A percentile compares a stretch with the other conserved stretches of the same genome.
phyloP scores from a whole-genome alignment of 129 eudicot species.

The Chrysanthemum lavandulifolium region DNA sequence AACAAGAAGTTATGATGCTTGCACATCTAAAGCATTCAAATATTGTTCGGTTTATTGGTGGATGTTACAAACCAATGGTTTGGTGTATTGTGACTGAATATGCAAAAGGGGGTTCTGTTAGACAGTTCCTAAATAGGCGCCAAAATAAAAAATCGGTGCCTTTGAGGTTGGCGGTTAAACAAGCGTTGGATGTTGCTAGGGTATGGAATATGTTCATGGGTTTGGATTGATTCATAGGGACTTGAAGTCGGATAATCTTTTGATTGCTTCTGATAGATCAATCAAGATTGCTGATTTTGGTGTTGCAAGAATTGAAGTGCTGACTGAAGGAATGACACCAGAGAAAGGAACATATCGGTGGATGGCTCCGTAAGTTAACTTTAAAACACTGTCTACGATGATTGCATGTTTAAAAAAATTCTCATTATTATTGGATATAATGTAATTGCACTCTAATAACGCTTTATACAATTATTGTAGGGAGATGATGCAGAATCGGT shows the following conservation, averaged over 20 bases:
- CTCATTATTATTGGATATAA: background rate
- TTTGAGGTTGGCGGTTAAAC: constrained; percentile 72
- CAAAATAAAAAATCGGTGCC: constrained; percentile 63
- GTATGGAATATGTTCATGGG: constrained; percentile 83
- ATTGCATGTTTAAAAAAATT: no score
- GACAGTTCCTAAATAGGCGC: constrained; percentile 68
- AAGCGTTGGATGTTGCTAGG: constrained; percentile 89
- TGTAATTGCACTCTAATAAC: background rate
- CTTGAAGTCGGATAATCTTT: constrained; percentile 77
- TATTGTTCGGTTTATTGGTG: constrained; percentile 80
- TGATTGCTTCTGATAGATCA: constrained; percentile 70
- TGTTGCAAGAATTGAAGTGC: constrained; percentile 80
- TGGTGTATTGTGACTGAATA: constrained; percentile 92
- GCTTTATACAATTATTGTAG: constrained; percentile 30
- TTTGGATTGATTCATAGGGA: constrained; percentile 78
- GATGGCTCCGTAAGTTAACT: constrained; percentile 88
- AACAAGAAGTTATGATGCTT: constrained; percentile 86
- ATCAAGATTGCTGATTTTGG: constrained; percentile 92
- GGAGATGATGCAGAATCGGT: constrained; percentile 90
- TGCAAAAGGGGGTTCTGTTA: constrained; percentile 87
- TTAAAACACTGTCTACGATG: background rate
- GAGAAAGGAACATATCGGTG: constrained; percentile 90
- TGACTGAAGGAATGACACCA: constrained; percentile 85
- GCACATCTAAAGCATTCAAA: constrained; percentile 70
- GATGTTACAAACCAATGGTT: constrained; percentile 83